Evolutionary conservation across 108 stramenopile species (phyloP).

Genomic region (Skeletonema tropicum): DNA sequence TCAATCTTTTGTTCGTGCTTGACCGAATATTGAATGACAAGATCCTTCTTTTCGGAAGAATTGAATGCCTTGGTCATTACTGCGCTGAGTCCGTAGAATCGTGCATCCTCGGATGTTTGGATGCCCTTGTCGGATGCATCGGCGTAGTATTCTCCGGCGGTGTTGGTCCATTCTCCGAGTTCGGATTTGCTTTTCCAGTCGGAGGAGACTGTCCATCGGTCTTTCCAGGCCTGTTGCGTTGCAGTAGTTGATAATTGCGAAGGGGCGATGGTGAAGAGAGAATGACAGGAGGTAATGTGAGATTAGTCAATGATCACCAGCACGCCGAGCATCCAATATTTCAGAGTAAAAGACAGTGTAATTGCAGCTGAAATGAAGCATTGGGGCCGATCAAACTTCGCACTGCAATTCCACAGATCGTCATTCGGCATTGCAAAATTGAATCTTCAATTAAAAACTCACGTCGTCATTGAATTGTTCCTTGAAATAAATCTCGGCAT

Average conservation of each 20-base stretch:
- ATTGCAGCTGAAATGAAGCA: too few species aligned
- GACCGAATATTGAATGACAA: conserved; percentile 96
- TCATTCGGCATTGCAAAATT: conserved; percentile 1
- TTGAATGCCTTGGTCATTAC: conserved; percentile 81
- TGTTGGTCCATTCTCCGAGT: conserved; percentile 95
- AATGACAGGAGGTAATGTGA: conserved; percentile 2
- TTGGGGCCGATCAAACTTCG: not conserved
- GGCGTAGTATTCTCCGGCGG: conserved; percentile 91
- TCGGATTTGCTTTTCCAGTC: conserved; percentile 93
- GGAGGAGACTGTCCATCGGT: conserved; percentile 92
- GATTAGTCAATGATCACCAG: not conserved
- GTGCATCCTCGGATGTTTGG: conserved; percentile 89
- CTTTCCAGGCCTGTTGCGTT: conserved; percentile 70
- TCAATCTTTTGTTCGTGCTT: conserved; percentile 98
- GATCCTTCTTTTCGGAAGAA: conserved; percentile 86
- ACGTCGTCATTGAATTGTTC: conserved; percentile 92
- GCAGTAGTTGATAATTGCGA: not conserved
- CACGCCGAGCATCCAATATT: too few species aligned
- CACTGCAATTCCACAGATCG: not conserved
- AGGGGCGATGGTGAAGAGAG: not conserved
- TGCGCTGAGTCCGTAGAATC: conserved; percentile 96
- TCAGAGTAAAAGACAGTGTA: too few species aligned
- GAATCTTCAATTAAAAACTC: conserved; percentile 26
- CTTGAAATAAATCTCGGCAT: conserved; percentile 78
- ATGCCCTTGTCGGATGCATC: conserved; percentile 92